Percentiles rank a stretch among this genome's conserved stretches.
phyloP scores from a whole-genome alignment of 2,329 filamentous ascomycete genomes.

The Colletotrichum camelliae region DNA sequence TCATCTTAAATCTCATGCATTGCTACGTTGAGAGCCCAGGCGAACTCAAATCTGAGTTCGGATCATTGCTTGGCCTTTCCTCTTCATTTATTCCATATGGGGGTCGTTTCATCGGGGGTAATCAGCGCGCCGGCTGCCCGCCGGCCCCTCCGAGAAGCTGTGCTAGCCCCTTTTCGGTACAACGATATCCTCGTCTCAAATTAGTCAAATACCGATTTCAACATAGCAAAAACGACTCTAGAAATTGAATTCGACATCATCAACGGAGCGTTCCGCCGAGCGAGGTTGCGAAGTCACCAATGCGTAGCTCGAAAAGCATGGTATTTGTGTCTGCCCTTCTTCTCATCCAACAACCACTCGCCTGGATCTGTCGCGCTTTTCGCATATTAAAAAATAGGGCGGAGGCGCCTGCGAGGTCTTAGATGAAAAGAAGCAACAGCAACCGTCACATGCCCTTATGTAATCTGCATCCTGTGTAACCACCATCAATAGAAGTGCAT shows the following conservation, averaged over 20 bases:
- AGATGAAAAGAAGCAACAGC: not conserved
- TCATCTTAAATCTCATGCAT: not conserved
- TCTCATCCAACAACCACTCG: not conserved
- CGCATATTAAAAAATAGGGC: too few relatives aligned
- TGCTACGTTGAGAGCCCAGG: not conserved
- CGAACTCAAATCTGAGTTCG: not conserved
- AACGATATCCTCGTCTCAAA: not conserved
- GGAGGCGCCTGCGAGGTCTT: accelerated
- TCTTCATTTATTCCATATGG: not conserved
- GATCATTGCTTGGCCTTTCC: not conserved
- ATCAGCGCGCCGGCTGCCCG: not conserved
- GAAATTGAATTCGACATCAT: not conserved
- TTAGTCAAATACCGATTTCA: accelerated
- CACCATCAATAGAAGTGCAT: not conserved
- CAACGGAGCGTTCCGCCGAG: too few relatives aligned
- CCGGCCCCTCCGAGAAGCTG: not conserved
- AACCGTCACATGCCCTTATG: accelerated
- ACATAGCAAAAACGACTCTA: not conserved
- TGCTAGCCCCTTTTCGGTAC: not conserved
- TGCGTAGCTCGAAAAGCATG: not conserved
- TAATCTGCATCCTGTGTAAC: not conserved
- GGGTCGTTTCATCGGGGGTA: not conserved
- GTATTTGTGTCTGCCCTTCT: not conserved
- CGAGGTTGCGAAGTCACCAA: too few relatives aligned
- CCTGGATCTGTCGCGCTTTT: not conserved